phyloP scores from a whole-genome alignment of 805 yeast genomes.

The Limtongia smithiae region DNA sequence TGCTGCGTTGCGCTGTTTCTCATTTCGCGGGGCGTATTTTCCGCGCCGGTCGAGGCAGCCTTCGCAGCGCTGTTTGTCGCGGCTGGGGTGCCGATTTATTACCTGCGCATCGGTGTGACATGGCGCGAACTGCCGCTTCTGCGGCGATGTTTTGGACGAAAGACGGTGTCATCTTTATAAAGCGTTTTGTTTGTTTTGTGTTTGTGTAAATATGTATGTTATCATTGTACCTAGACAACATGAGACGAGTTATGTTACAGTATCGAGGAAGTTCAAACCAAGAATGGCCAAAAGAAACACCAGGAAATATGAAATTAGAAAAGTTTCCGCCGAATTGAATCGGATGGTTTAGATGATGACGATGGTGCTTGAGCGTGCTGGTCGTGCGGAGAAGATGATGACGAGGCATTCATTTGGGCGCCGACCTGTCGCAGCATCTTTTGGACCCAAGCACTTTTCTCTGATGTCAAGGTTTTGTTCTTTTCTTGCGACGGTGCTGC shows the following conservation, averaged over 20 bases:
- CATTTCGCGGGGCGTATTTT: conserved; percentile 36
- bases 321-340: too few relatives aligned
- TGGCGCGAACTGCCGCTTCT: conserved; percentile 16
- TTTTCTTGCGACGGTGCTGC: too few relatives aligned
- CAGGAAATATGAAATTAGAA: not conserved
- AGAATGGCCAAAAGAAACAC: not conserved
- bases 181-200: too few relatives aligned
- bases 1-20: conserved; percentile 41
- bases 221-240: not conserved
- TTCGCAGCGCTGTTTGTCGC: conserved; percentile 34
- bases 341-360: too few relatives aligned
- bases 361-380: too few relatives aligned
- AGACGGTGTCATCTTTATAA: not conserved
- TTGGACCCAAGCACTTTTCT: conserved; percentile 24
- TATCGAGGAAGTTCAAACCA: too few relatives aligned
- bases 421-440: conserved; percentile 22
- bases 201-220: too few relatives aligned
- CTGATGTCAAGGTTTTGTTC: conserved; percentile 13
- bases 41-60: conserved; percentile 37
- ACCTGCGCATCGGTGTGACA: conserved; percentile 26
- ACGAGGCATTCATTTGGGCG: not conserved
- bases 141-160: conserved; percentile 16
- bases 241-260: too few relatives aligned
- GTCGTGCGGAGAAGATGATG: not conserved
- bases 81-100: conserved; percentile 37